Base-by-base conservation (phyloP, 2,329 filamentous ascomycete species). In the Fonsecaea multimorphosa region DNA sequence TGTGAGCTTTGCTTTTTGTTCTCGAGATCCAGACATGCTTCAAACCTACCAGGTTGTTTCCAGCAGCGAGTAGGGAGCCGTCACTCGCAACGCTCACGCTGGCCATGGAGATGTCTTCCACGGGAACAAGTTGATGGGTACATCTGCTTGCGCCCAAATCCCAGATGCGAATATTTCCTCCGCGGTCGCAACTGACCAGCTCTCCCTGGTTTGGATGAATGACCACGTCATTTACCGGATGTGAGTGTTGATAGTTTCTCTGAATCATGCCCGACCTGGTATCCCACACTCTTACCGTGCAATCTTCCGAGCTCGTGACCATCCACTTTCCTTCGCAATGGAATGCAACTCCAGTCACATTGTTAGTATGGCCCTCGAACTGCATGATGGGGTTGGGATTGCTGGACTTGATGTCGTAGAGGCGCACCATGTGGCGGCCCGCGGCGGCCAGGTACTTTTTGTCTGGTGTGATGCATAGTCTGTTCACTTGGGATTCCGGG, bases 241-340 rank as follows among this genome's bases (percentile, higher is more conserved):
- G 89, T 60, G 90, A 91, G 77, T 99, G 95, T 72, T 87, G 89
- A 78, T 99, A 99, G 79, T 94, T 97, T 61, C 95, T 87, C 80
- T 99, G 95, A 61, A 98, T 88, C 64, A 86, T 89, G 53, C 92
- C 94, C 12, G 86, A 91, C 54, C 93, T 84, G 4, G 93, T 97
- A 77, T 97, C 94, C 93, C 93, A 97, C 70, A 97, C 96, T 83
- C 96, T 96, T 75, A 97, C 93, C 0, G 92, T 96, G 73, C 93
- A 92, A 76, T 99, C 95, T 79, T 99, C 95, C 54, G 92, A 96
- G 78, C 91, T 96, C 9, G 95, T 99, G 19, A 98, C 95, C 91
- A 99, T 97, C 95, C 95, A 99, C 81, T 99, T 99, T 11, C 94
- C 93, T 79, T 99, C 95, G 77, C 94, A 98, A 78, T 99, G 95